These are phyloP conservation scores for Trichoderma koningii DNA, from an alignment of 2,329 filamentous ascomycete genomes.

Conservation along the genomic window DNA sequence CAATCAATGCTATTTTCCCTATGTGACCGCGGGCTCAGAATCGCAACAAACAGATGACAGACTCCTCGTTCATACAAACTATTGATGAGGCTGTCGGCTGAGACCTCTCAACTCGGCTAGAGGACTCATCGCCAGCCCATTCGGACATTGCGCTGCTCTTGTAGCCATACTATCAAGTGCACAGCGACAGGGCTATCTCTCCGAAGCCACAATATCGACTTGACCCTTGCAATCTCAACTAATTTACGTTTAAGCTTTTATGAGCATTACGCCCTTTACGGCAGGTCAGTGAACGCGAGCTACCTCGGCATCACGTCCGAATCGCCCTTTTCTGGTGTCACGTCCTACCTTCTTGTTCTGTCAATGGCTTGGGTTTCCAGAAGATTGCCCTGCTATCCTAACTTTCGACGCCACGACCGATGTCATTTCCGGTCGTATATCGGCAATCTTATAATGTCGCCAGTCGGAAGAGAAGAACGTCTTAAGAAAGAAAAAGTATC, in stretches of 20 bases:
- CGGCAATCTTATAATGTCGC: not conserved
- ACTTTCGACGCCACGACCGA: no score
- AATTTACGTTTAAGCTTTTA: conserved; percentile 23
- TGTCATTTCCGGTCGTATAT: no score
- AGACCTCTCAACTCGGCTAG: not conserved
- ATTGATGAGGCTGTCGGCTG: not conserved
- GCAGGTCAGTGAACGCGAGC: not conserved
- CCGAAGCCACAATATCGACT: not conserved
- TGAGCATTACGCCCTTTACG: not conserved
- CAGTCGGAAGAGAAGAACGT: not conserved
- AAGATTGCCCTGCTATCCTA: conserved; percentile 4
- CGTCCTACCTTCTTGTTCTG: conserved; percentile 20
- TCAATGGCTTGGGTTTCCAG: conserved; percentile 10
- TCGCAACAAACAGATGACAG: not conserved
- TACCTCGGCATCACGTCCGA: conserved; percentile 14
- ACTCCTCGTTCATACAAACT: not conserved
- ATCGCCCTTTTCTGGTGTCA: not conserved
- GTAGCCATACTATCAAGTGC: not conserved
- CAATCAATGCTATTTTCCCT: not conserved
- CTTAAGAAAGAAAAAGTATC: no score
- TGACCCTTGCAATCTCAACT: not conserved
- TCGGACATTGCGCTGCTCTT: not conserved
- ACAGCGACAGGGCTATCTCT: not conserved
- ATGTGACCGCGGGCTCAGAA: not conserved
- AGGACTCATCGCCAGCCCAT: not conserved